Evolutionary conservation across 2,329 filamentous ascomycete species (phyloP), one percentile per base, ranked within the genome.

Genomic region (Colletotrichum ledebouriae): DNA sequence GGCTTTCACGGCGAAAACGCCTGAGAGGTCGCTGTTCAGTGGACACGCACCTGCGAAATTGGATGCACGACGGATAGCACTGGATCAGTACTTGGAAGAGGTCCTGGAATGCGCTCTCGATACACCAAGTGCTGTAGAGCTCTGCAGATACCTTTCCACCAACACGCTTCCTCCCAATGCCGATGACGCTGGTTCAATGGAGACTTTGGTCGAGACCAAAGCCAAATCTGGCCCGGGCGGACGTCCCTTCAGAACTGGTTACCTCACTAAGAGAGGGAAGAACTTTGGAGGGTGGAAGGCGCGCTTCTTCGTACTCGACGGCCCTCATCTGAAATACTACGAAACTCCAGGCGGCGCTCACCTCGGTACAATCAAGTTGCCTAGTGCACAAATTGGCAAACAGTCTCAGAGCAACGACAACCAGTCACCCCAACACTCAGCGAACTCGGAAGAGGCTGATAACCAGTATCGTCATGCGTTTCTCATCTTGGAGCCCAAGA

Each of bases 201-300:
- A 78, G 73, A 76, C 75, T 25, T 53, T 59, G 60, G 49, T 50
- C 6, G 78, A 82, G 44, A 76, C 78, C 41, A 78, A 75, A 9
- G 71, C 73, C n/a, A 85, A 78, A 75, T 81, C 83, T 3, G 87
- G 89, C 0, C 84, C 88, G 6, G 88, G 90, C 73, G 89, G 89
- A 3, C 88, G 90, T 56, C 89, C 91, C 9, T 85, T 90, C 67
- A 94, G 93, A 75, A 94, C 90, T 76, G 96, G 96, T 9, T 99
- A 98, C 78, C 83, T 99, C 57, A 98, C 96, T 2, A 99, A 99
- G 82, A 89, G 93, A 73, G 96, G 96, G 56, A 99, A 99, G 84
- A 98, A 98, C 75, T 99, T 99, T 81, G 96, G 96, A 59, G 96
- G 96, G 56, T 99, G 96, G 96, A 99, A 99, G 80, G 94, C 94